phyloP scores from a whole-genome alignment of 768 basidiomycete genomes.

The Hericium coralloides region DNA sequence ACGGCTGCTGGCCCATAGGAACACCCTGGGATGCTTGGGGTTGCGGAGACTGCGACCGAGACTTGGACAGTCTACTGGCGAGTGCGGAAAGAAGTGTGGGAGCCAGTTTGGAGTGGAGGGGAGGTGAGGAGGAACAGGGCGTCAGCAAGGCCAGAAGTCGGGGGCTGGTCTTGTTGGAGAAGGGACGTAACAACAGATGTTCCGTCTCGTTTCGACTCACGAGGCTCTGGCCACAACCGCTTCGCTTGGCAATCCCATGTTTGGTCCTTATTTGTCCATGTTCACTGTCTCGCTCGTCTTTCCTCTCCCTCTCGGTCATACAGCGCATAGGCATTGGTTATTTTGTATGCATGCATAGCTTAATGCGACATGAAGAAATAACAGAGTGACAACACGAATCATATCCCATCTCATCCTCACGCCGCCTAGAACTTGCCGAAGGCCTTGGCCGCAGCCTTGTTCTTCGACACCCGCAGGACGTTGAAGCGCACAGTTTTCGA shows the following conservation, averaged over 20 bases:
- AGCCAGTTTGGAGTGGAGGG: conserved; percentile 51
- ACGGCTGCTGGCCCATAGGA: conserved; percentile 78
- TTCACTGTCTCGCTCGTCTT: background rate
- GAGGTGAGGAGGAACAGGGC: background rate
- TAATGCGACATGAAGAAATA: conserved; percentile 18
- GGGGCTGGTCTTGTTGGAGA: background rate
- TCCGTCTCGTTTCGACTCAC: background rate
- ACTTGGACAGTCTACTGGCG: conserved; percentile 61
- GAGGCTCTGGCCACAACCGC: background rate
- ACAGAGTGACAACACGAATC: conserved; percentile 13
- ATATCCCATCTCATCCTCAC: conserved; percentile 5
- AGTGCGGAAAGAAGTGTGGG: conserved; percentile 73
- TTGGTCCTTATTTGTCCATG: conserved; percentile 12
- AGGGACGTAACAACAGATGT: background rate
- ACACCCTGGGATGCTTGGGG: conserved; percentile 37
- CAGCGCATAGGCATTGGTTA: conserved; percentile 10
- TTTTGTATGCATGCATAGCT: conserved; percentile 22
- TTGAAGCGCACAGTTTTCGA: conserved; percentile 99
- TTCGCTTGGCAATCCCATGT: background rate
- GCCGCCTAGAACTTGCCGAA: conserved; percentile 83
- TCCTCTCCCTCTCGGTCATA: background rate
- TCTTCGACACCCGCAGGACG: conserved; percentile 91
- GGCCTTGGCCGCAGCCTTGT: conserved; percentile 82
- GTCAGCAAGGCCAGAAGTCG: background rate
- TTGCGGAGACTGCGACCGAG: conserved; percentile 65